These are phyloP conservation scores for Ophiognomonia clavigignenti-juglandacearum DNA, from an alignment of 2,329 filamentous ascomycete species.

Conservation along the genomic window DNA sequence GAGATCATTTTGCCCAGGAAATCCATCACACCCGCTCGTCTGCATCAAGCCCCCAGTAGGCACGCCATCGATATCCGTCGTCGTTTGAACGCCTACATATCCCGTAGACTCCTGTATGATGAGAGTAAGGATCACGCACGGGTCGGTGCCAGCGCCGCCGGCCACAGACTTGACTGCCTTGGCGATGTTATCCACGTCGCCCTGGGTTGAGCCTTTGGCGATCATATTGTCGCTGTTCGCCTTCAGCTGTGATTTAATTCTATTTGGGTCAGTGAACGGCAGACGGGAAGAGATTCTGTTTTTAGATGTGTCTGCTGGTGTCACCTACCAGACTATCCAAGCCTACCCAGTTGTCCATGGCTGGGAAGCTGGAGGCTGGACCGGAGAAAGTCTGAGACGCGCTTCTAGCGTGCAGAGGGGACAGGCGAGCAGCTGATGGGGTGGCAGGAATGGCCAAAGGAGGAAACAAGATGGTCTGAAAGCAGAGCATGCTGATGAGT, in stretches of 20 bases:
- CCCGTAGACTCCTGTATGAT: constrained; percentile 38
- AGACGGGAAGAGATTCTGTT: background rate
- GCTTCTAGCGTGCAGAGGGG: background rate
- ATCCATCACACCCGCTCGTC: constrained; percentile 29
- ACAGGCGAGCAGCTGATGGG: background rate
- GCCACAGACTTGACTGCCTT: constrained; percentile 26
- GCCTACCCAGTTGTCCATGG: background rate
- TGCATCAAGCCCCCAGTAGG: constrained; percentile 34
- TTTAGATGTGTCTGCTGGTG: background rate
- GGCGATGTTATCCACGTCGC: constrained; percentile 29
- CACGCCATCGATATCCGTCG: constrained; percentile 27
- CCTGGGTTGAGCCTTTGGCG: constrained; percentile 25
- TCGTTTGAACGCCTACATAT: constrained; percentile 32
- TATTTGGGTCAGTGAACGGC: no score
- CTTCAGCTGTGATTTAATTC: constrained; percentile 29
- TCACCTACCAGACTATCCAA: background rate
- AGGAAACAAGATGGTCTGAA: background rate
- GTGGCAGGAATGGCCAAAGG: background rate
- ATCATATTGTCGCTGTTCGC: constrained; percentile 28
- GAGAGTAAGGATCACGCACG: constrained; percentile 32
- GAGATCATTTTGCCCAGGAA: constrained; percentile 27
- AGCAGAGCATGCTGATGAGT: background rate
- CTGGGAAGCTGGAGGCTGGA: background rate
- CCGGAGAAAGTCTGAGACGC: background rate
- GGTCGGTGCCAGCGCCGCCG: constrained; percentile 28